Base-by-base conservation (phyloP, 768 basidiomycete genomes). In the Xanthoconium stramineum region DNA sequence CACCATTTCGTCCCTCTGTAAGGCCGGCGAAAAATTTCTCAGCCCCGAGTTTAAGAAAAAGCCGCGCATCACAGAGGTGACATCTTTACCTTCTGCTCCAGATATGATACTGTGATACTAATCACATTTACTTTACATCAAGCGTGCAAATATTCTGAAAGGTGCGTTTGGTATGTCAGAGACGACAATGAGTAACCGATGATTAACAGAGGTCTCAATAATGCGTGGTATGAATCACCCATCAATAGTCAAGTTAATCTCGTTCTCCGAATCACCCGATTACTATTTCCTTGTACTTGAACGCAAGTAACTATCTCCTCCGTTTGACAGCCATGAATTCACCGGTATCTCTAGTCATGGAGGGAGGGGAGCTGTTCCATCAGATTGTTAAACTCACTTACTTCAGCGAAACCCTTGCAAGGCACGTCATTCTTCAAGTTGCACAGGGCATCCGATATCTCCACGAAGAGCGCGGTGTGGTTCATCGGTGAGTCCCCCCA, bases 331-430 rank as follows among this genome's bases (percentile, higher is more conserved):
- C 50, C 45, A 51, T 46, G 24, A 50, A 51, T 59, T 66, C 28
- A 65, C 46, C 15, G 33, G 42, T 24, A 13, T 51, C 37, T 51
- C 46, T 58, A 96, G 92, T 98, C 45, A 91, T 98, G 94, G 91
- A 89, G 69, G 97, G 97, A 56, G 97, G 97, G 58, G 97, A 99
- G 72, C 79, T 99, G 3, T 99, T 99, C 78, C 94, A 98, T 69
- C 95, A 97, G 70, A 98, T 98, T 69, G 97, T 99, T 74, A 98
- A 97, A 71, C 83, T 98, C 58, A 99, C 97, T 4, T 99, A 98
- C 74, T 99, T 99, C 71, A 93, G 90, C 71, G 97, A 99, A 74
- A 91, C 89, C 55, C 86, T 99, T n/a, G 83, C 97, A 6, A 87
- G 95, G 12, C 97, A 98, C 69, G 95, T 98, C 65, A 98, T 99